Evolutionary conservation across 208 protist species (phyloP), one percentile per base, ranked within the genome.

Genomic region (Leishmania guyanensis): DNA sequence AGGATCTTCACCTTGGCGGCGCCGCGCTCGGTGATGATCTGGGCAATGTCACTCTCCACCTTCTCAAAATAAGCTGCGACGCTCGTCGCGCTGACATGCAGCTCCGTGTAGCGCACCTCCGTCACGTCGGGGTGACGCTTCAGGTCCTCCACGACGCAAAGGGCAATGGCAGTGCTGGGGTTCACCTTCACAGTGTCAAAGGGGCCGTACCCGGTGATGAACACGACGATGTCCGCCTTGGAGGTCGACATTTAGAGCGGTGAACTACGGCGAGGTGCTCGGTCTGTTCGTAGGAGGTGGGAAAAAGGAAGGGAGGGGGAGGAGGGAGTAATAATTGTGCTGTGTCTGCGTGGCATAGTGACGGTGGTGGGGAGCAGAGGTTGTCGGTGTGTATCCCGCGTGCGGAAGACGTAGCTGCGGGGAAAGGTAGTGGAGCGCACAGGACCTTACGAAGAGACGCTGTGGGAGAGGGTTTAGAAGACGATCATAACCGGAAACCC

Each of bases 191-290:
- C 81, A 26, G 20, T 77, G 20, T 36, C 82, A 75, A 96, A 95
- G 22, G 91, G 87, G 3, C 91, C 91, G 79, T 92, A 96, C n/a
- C 90, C 90, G 0, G 91, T 96, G 62, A 96, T 83, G 68, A 90
- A 93, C 20, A 93, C 83, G 4, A 84, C 70, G 39, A 88, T 69
- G 1, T 79, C 70, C 14, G 53, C 22, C 75, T 54, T 81, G 17
- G 56, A 54, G 29, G 60, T 43, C 22, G 54, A 51, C 77, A 84
- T 84, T 50, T 36, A 17, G 29, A 8, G n/a, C 10, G 39, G 65
- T 43, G 36, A n/a, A 8, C 29, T 39, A 29, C 36, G 4, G 12
- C 4, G 6, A 53, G 64, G 1, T 26, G 3, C 5, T 58, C 6
- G 60, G 14, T 53, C 3, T 69, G 33, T 20, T 29, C 29, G 17